Conservation (phyloP, 371 early-diverging fungal species). For the Mortierella polycephala region DNA sequence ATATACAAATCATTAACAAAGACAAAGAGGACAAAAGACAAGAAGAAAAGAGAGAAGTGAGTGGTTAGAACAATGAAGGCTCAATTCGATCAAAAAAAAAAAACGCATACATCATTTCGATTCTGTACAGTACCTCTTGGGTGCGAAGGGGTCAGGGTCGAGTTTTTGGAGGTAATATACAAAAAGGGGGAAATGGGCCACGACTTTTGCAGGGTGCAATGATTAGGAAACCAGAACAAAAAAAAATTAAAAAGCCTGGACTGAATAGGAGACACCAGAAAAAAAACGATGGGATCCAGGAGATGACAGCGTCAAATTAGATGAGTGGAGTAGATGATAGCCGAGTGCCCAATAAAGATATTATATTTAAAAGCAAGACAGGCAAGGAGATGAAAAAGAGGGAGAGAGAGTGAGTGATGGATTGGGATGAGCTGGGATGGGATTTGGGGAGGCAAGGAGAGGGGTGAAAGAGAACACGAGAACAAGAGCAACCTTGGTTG, state of each 20-base stretch:
- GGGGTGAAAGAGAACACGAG: slow-evolving; percentile 10
- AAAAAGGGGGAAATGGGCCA: too few relatives aligned
- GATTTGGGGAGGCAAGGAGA: slow-evolving; percentile 16
- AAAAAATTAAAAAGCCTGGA: background rate
- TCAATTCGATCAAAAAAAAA: background rate
- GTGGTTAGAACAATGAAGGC: slow-evolving; percentile 6
- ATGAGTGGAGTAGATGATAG: background rate
- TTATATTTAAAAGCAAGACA: background rate
- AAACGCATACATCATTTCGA: background rate
- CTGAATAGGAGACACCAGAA: slow-evolving; percentile 2
- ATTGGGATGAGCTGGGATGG: slow-evolving; percentile 21
- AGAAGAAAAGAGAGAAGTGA: background rate
- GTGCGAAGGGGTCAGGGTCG: background rate
- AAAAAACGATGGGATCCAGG: background rate
- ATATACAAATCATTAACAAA: background rate
- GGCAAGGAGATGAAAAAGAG: slow-evolving; percentile 10
- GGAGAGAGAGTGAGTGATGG: slow-evolving; percentile 2
- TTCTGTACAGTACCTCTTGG: background rate
- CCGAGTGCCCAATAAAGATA: too few relatives aligned
- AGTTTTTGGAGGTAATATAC: background rate
- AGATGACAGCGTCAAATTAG: background rate
- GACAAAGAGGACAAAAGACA: background rate
- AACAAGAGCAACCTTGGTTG: background rate
- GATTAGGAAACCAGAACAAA: background rate
- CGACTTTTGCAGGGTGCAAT: too few relatives aligned